phyloP scores from a whole-genome alignment of 2,329 filamentous ascomycete species.

The Pseudogymnoascus sp. region DNA sequence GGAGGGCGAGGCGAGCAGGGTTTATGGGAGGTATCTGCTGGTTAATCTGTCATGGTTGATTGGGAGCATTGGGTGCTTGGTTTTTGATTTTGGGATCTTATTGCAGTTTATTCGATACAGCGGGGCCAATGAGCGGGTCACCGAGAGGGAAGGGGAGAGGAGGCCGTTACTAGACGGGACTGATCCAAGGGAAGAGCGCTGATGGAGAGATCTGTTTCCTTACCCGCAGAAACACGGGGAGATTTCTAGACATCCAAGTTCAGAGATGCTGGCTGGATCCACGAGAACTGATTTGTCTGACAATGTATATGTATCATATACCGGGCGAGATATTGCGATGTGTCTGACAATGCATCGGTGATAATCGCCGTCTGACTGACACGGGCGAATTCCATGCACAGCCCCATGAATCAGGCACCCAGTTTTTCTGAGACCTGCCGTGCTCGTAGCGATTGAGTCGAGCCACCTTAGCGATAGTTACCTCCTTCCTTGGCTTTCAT shows the following conservation, averaged over 20 bases:
- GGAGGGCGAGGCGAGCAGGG: conserved; percentile 53
- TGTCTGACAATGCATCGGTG: neutral
- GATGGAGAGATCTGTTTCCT: neutral
- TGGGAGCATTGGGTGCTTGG: conserved; percentile 79
- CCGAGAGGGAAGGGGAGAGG: neutral
- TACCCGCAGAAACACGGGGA: neutral
- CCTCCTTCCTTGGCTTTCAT: neutral
- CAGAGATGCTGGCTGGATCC: neutral
- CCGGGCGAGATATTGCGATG: no score
- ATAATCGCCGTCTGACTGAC: neutral
- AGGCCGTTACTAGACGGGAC: conserved; percentile 7
- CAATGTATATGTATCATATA: neutral
- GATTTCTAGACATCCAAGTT: neutral
- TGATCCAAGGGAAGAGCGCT: neutral
- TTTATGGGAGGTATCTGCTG: conserved; percentile 77
- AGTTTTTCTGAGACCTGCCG: neutral
- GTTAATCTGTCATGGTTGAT: conserved; percentile 88
- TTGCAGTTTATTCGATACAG: conserved; percentile 84
- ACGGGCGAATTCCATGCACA: neutral
- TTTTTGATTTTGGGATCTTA: conserved; percentile 82
- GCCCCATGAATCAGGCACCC: neutral
- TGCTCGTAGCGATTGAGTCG: neutral
- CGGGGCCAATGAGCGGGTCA: neutral
- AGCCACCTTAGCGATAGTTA: neutral
- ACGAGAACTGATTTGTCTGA: neutral